Evolutionary conservation across 176 grass and related monocot genomes (phyloP).

Genomic region (Bothriochloa decipiens): DNA sequence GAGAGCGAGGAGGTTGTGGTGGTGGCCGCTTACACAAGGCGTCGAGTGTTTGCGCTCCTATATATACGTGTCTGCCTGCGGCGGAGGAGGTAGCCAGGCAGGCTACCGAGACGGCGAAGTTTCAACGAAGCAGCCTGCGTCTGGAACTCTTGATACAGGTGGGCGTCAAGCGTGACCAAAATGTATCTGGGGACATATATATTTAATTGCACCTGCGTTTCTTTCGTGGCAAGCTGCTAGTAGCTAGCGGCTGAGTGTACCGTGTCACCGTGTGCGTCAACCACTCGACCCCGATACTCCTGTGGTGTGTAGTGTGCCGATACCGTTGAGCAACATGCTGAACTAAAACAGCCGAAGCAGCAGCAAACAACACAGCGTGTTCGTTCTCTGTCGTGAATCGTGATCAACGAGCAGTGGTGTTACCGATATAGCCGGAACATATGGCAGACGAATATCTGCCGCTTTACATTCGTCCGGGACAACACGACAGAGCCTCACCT

Average conservation of each 20-base stretch:
- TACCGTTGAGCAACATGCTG: background rate
- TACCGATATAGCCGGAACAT: too few relatives aligned
- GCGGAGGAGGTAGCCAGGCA: background rate
- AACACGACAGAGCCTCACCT: too few relatives aligned
- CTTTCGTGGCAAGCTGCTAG: conserved; percentile 14
- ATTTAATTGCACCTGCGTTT: background rate
- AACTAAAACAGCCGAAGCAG: background rate
- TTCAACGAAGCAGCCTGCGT: conserved; percentile 39
- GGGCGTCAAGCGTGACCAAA: background rate
- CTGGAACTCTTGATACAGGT: background rate
- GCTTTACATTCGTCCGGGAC: too few relatives aligned
- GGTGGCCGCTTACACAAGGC: background rate
- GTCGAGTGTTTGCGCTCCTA: conserved; percentile 19
- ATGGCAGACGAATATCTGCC: too few relatives aligned
- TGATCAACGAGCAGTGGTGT: too few relatives aligned
- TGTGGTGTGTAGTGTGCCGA: too few relatives aligned
- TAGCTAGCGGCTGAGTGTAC: background rate
- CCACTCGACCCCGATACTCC: background rate
- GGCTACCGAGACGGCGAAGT: conserved; percentile 22
- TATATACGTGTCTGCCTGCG: conserved; percentile 51
- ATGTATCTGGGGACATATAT: background rate
- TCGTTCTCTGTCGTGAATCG: too few relatives aligned
- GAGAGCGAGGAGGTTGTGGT: background rate
- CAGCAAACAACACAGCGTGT: background rate
- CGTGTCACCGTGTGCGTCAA: background rate